Base-by-base conservation (phyloP, 2,329 filamentous ascomycete genomes). In the Trichoderma brevicompactum region DNA sequence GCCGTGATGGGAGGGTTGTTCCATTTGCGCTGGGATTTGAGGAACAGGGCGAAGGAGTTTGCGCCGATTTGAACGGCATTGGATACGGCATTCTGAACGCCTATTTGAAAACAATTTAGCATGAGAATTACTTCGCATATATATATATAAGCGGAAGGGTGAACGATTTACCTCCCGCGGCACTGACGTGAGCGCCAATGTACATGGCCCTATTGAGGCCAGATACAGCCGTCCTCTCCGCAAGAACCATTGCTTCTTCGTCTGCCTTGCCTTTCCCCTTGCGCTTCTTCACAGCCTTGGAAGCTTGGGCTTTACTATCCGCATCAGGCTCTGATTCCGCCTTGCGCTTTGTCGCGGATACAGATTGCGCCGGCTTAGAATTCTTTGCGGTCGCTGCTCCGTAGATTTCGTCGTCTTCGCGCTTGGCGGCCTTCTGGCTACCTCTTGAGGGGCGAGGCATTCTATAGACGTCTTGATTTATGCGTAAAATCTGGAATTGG, bases 11-110 rank as follows among this genome's bases (percentile, higher is more conserved):
- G 86, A 8, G 94, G 92, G 72, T 90, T 96, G 34, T 86, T 84
- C 95, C 95, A 99, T 81, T 97, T 98, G 64, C 94, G 89, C 77
- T 99, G 95, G 0, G 92, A 96, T 76, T 98, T 98, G 71, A 99
- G 84, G 79, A 99, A 99, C 19, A 98, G 83, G 4, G 95, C 95
- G 71, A 98, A 96, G 9, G 94, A 88, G 75, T 98, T 99, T 68
- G 91, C 94, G 61, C 94, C 94, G 69, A 97, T 93, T 56, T 92
- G 85, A 1, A 89, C 75, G 50, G 90, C 87, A 71, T 97, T 96
- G 23, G 83, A 81, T 66, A 98, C 84, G 0, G 94, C 85, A 76
- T 98, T 97, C 65, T 97, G 93, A 0, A 98, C 91, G 61, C 94
- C 92, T 94, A 48, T 36, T 28, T 36, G 66, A 34, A 34, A 36